Evolutionary conservation across 2,329 filamentous ascomycete genomes (phyloP), one percentile per base, ranked within the genome.

Genomic region (Talaromyces sp.): DNA sequence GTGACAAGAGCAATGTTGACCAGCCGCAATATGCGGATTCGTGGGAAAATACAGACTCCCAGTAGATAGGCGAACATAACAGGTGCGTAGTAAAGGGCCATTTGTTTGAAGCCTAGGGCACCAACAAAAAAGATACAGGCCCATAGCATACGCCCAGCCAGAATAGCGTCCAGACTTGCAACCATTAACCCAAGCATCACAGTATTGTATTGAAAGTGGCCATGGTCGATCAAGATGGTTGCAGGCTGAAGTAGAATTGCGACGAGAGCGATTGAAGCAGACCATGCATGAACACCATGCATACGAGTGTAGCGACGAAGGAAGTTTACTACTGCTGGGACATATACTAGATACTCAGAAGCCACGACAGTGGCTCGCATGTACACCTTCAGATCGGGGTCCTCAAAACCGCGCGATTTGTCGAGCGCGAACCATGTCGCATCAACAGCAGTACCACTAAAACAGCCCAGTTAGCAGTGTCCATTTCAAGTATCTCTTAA

Each of bases 181-280:
- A 95, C 78, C 9, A 94, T 86, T 43, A 97, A 84, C 2, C 95
- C 94, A 14, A 99, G 85, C 94, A 99, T 99, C 46, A 99, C 92
- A 0, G 92, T 96, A 71, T 99, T 99, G 75, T 97, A 99, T 75
- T 99, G 94, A 70, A 99, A 99, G 65, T 88, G 94, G 6, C 93
- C 89, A 68, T 99, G 93, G 69, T 99, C 94, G 63, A 99, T 89
- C 24, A 99, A 83, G 33, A 97, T 91, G 1, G 87, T 90, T 3
- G 86, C 86, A 1, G 94, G 94, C 69, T 97, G 94, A 85, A 99
- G 88, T 24, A 99, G 80, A 55, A 99, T 87, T 1, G 92, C 94
- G 11, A 90, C 88, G 22, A 99, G 82, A 0, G 94, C 91, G 58
- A 97, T 86, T 8, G 89, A 89, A 47, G 86, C 83, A 43, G 90